Conservation (phyloP, 352 stramenopile genomes). For the Aphanomyces stellatus region DNA sequence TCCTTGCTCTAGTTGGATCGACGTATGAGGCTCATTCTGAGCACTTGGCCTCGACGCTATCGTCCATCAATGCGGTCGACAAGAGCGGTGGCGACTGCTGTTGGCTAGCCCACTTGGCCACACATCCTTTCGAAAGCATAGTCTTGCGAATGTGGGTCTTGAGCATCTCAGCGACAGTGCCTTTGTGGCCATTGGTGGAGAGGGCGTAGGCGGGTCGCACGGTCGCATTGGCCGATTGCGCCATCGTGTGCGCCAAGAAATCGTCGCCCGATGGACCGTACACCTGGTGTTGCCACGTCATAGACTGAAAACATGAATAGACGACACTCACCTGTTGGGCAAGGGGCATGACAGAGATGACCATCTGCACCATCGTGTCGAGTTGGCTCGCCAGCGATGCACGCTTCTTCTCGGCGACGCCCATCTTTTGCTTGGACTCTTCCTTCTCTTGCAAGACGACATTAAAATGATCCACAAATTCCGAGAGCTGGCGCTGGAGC, state of each 20-base stretch:
- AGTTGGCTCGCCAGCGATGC: conserved; percentile 63
- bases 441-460: conserved; percentile 27
- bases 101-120: conserved; percentile 6
- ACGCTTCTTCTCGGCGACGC: conserved; percentile 51
- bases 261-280: conserved; percentile 49
- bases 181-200: background rate
- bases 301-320: background rate
- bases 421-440: conserved; percentile 46
- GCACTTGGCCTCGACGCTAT: background rate
- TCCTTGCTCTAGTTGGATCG: too few species aligned
- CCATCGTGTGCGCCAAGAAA: conserved; percentile 46
- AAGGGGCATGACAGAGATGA: conserved; percentile 58
- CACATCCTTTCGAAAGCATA: conserved; percentile 3
- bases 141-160: conserved; percentile 6
- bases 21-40: too few species aligned
- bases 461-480: conserved; percentile 21
- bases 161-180: background rate
- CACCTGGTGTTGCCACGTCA: conserved; percentile 32
- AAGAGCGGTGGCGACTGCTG: background rate
- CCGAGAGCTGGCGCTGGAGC: conserved; percentile 30
- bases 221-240: conserved; percentile 28
- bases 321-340: conserved; percentile 33
- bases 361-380: conserved; percentile 62
- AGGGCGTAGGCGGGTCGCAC: conserved; percentile 4
- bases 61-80: too few species aligned